A percentile compares a stretch with the other conserved stretches of the same genome.
These are phyloP conservation scores for Angophora floribunda DNA, from an alignment of 345 rosid species.

Conservation along the genomic window DNA sequence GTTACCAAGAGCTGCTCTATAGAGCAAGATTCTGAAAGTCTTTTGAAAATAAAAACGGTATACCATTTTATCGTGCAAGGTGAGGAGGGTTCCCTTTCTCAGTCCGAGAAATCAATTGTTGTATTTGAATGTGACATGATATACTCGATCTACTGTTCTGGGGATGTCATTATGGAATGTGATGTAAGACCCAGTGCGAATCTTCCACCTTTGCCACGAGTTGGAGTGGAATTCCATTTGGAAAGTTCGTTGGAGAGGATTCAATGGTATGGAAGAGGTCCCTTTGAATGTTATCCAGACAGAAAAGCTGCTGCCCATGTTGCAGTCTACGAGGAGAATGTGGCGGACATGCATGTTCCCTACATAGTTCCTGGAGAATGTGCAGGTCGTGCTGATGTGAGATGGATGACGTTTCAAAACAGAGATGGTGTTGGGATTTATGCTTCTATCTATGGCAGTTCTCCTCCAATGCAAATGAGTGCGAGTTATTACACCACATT, in stretches of 20 bases:
- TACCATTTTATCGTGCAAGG: conserved; percentile 29
- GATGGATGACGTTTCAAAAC: conserved; percentile 79
- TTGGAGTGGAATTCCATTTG: conserved; percentile 74
- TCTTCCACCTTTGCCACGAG: conserved; percentile 91
- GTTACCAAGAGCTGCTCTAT: conserved; percentile 56
- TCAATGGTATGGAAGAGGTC: conserved; percentile 91
- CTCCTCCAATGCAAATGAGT: conserved; percentile 90
- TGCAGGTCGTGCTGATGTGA: conserved; percentile 88
- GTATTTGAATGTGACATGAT: conserved; percentile 47
- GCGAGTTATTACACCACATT: conserved; percentile 67
- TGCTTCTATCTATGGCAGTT: conserved; percentile 62
- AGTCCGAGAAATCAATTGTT: conserved; percentile 15
- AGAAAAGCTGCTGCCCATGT: conserved; percentile 93
- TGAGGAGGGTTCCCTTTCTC: conserved; percentile 1
- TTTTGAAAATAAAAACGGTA: conserved; percentile 39
- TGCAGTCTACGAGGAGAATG: conserved; percentile 49
- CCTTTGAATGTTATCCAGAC: conserved; percentile 96
- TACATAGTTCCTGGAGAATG: conserved; percentile 91
- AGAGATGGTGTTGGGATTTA: conserved; percentile 70
- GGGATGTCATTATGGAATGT: conserved; percentile 67
- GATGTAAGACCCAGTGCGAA: conserved; percentile 44
- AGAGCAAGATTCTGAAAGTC: conserved; percentile 19
- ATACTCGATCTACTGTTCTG: conserved; percentile 59
- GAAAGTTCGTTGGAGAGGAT: conserved; percentile 59
- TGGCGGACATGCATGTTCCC: conserved; percentile 84